phyloP scores from a whole-genome alignment of 179 eudicot species.

The Patellifolia procumbens region DNA sequence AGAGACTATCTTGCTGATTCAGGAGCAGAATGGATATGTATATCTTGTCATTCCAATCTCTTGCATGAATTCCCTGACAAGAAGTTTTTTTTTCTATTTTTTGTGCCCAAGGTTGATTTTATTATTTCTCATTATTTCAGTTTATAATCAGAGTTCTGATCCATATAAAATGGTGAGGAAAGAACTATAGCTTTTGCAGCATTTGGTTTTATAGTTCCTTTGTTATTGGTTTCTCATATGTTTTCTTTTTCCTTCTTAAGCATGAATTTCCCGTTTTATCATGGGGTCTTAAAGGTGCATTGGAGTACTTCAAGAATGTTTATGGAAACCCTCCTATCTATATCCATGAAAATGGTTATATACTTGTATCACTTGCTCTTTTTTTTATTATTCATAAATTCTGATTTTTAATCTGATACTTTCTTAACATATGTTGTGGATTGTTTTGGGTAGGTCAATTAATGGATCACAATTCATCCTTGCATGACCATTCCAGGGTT shows the following conservation, averaged over 20 bases:
- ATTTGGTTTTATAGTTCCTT: neutral
- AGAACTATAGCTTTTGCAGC: neutral
- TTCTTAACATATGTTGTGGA: too few relatives aligned
- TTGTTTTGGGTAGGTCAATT: neutral
- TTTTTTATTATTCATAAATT: constrained; percentile 8
- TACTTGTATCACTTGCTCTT: too few relatives aligned
- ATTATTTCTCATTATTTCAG: neutral
- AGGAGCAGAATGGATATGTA: too few relatives aligned
- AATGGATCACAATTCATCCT: neutral
- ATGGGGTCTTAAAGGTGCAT: too few relatives aligned
- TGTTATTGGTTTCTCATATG: neutral
- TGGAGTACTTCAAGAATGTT: too few relatives aligned
- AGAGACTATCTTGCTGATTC: too few relatives aligned
- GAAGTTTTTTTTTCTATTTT: too few relatives aligned
- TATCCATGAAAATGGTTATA: constrained; percentile 61
- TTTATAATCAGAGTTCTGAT: neutral
- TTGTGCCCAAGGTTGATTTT: neutral
- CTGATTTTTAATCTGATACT: neutral
- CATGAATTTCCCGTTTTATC: constrained; percentile 14
- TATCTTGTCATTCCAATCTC: neutral
- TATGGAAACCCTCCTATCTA: constrained; percentile 58
- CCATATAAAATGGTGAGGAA: neutral
- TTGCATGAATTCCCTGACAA: neutral
- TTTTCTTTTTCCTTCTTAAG: neutral
- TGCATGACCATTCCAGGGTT: constrained; percentile 10